Evolutionary conservation across 139 green algal genomes (phyloP).

Genomic region (Zygnema circumcarinatum): DNA sequence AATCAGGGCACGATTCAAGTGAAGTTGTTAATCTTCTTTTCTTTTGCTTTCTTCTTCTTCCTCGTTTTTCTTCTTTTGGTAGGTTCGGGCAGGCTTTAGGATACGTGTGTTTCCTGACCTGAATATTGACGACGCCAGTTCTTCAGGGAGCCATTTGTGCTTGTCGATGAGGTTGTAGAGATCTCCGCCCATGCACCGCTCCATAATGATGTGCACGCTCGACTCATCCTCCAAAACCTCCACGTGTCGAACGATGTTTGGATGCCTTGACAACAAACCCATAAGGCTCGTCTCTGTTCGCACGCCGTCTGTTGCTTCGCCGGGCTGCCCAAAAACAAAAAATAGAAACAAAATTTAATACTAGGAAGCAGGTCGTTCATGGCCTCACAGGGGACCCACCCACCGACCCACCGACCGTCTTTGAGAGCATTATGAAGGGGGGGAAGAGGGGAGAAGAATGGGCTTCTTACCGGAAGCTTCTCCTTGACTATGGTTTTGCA

Average conservation of each 20-base stretch:
- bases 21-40: too few species aligned
- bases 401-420: too few species aligned
- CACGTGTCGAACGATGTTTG: background rate
- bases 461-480: background rate
- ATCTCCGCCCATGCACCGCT: background rate
- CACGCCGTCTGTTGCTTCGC: background rate
- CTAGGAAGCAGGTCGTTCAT: too few species aligned
- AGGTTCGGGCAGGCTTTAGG: too few species aligned
- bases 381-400: too few species aligned
- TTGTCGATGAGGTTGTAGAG: background rate
- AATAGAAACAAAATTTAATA: background rate
- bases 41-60: too few species aligned
- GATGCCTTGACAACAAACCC: background rate
- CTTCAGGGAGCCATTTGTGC: background rate
- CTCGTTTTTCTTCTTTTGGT: too few species aligned
- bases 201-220: background rate
- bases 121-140: background rate
- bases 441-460: too few species aligned
- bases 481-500: slow-evolving; percentile 89
- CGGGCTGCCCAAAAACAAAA: background rate
- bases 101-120: too few species aligned
- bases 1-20: background rate
- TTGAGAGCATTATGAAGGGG: too few species aligned
- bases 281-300: background rate
- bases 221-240: background rate